Conservation (phyloP, 495 filamentous ascomycete species). For the Cercophora samala region DNA sequence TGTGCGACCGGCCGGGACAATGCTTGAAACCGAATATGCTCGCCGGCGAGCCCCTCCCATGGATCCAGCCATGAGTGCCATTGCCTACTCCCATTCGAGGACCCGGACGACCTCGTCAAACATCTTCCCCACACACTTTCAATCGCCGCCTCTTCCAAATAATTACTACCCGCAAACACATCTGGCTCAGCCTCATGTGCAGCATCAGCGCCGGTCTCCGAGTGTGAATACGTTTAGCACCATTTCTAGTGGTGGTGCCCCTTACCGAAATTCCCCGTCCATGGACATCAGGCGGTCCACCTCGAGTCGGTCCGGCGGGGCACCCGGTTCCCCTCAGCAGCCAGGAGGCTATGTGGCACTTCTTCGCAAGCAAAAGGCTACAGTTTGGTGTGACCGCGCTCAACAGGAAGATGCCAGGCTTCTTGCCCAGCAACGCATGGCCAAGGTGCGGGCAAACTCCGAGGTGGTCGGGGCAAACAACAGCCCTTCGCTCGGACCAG, state of each 20-base stretch:
- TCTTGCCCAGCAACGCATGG: slow-evolving; percentile 71
- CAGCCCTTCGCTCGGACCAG: slow-evolving; percentile 20
- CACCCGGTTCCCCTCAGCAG: slow-evolving; percentile 50
- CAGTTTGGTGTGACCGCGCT: slow-evolving; percentile 95
- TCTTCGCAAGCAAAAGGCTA: slow-evolving; percentile 93
- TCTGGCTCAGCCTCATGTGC: slow-evolving; percentile 38
- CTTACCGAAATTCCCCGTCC: slow-evolving; percentile 50
- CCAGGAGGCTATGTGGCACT: slow-evolving; percentile 85
- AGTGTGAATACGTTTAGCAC: slow-evolving; percentile 76
- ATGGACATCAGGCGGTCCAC: slow-evolving; percentile 68
- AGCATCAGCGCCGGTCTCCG: slow-evolving; percentile 59
- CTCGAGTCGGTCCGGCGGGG: slow-evolving; percentile 65
- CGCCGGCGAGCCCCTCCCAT: slow-evolving; percentile 33
- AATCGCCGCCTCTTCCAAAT: slow-evolving; percentile 4
- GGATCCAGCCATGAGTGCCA: slow-evolving; percentile 32
- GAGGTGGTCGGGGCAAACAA: slow-evolving; percentile 58
- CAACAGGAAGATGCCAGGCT: slow-evolving; percentile 89
- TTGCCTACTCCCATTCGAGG: slow-evolving; percentile 48
- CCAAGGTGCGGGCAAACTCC: slow-evolving; percentile 76
- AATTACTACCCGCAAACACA: slow-evolving; percentile 33
- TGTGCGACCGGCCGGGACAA: slow-evolving; percentile 21
- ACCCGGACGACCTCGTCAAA: slow-evolving; percentile 61
- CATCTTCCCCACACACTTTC: slow-evolving; percentile 42
- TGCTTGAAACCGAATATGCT: slow-evolving; percentile 30
- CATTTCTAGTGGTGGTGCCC: slow-evolving; percentile 50